phyloP scores from a whole-genome alignment of 305 asterid species.

The Fraxinus baroniana region DNA sequence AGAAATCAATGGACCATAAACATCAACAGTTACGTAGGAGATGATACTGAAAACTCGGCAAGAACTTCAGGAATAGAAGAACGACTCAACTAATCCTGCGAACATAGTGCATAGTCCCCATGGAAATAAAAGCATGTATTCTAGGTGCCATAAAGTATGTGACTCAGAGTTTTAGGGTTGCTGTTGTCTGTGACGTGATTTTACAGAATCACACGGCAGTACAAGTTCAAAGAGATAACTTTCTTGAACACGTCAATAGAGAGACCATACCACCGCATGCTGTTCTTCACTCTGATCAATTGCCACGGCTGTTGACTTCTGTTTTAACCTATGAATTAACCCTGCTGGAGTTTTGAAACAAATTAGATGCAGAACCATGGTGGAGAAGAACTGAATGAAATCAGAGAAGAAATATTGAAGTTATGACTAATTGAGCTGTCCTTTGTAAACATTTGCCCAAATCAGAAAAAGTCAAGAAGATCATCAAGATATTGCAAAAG shows the following conservation, averaged over 20 bases:
- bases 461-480: not conserved
- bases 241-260: constrained; percentile 68
- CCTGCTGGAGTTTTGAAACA: constrained; percentile 37
- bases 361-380: constrained; percentile 12
- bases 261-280: constrained; percentile 76
- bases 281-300: constrained; percentile 46
- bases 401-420: not conserved
- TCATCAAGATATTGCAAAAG: not conserved
- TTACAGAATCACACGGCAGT: constrained; percentile 92
- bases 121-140: constrained; percentile 31
- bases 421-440: not conserved
- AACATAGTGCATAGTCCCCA: constrained; percentile 77
- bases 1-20: not conserved
- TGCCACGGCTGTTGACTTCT: constrained; percentile 32
- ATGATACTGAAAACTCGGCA: not conserved
- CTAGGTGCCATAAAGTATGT: not conserved
- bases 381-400: constrained; percentile 1
- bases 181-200: constrained; percentile 13
- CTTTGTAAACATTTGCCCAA: not conserved
- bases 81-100: constrained; percentile 66
- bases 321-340: constrained; percentile 8
- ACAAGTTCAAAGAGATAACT: constrained; percentile 85
- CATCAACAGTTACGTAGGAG: not conserved
- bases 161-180: not conserved
- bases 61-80: not conserved